These are phyloP conservation scores for Blastobotrys chiropterorum DNA, from an alignment of 805 yeast species.

Conservation along the genomic window DNA sequence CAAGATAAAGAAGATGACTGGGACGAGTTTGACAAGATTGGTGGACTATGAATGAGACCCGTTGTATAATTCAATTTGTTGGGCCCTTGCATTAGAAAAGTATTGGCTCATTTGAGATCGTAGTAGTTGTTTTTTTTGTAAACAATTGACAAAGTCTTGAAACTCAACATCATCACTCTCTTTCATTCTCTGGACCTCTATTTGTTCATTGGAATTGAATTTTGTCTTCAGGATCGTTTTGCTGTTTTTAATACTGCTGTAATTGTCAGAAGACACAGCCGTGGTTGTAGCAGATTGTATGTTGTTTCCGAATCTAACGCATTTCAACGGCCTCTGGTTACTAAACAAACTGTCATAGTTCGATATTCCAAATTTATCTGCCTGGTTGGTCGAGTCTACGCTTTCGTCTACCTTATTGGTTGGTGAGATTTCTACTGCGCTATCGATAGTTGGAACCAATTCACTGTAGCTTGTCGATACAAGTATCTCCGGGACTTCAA, in stretches of 20 bases:
- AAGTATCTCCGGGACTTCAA: not conserved
- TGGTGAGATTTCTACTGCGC: not conserved
- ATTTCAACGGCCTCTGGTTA: not conserved
- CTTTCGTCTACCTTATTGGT: too few species aligned
- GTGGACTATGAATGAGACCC: slow-evolving; percentile 11
- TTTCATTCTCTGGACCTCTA: not conserved
- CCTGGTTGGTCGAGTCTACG: too few species aligned
- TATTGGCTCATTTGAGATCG: not conserved
- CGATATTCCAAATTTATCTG: not conserved
- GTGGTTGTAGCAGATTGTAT: not conserved
- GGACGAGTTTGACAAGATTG: slow-evolving; percentile 35
- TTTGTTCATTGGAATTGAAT: not conserved
- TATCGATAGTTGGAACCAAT: not conserved
- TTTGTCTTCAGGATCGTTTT: not conserved
- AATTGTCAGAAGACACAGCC: not conserved
- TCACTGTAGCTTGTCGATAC: not conserved
- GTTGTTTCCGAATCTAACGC: not conserved
- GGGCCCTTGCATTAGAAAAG: not conserved
- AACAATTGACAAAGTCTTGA: not conserved
- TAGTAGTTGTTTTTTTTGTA: not conserved
- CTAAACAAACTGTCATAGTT: not conserved
- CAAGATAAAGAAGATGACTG: slow-evolving; percentile 27
- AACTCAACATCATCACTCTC: not conserved
- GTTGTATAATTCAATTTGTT: not conserved
- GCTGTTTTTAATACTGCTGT: not conserved